Base-by-base conservation (phyloP, 2,329 filamentous ascomycete species). In the Aureobasidium lini region DNA sequence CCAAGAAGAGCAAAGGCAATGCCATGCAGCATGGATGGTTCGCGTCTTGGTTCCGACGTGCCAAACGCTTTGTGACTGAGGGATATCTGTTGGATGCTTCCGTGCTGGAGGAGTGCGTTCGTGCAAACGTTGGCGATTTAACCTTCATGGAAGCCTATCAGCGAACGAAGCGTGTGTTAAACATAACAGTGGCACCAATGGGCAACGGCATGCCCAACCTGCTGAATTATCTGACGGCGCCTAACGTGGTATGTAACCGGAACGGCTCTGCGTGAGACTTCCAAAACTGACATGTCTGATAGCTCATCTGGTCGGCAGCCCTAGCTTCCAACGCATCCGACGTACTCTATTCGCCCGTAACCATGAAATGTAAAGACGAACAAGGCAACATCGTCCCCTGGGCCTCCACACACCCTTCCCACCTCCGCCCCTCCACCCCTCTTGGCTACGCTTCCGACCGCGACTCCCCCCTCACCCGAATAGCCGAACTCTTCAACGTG, bases 131-230 rank as follows among this genome's bases (percentile, higher is more conserved):
- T 13, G 92, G 91, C 9, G 88, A 96, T 67, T 71, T 95, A 62
- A 96, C 92, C 0, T 97, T 97, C 68, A 90, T 95, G 72, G 93
- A 96, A 74, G 93, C 93, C 0, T 96, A 92, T 68, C 83, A 86
- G 54, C 84, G 85, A 62, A 96, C 90, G 40, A 94, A 94, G 69
- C 81, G 90, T 53, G 85, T 95, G 3, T 77, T 97, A 65, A 96
- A 96, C 70, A 96, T 97, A 64, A 96, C 91, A 0, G 86, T 96
- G 23, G 88, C 89, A 0, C 85, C 84, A 23, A 84, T 84, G 6
- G 84, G 86, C 62, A 85, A 84, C 13, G 90, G 89, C 36, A 84
- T 93, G 1, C 92, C 92, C 1, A 91, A 88, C 48, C 76, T 96
- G 34, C 81, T 97, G 36, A 97, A 96, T 72, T 94, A 96, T 69